Percentiles rank a stretch among this genome's conserved stretches.
These are phyloP conservation scores for Biancaea sappan DNA, from an alignment of 306 rosid species.

Conservation along the genomic window DNA sequence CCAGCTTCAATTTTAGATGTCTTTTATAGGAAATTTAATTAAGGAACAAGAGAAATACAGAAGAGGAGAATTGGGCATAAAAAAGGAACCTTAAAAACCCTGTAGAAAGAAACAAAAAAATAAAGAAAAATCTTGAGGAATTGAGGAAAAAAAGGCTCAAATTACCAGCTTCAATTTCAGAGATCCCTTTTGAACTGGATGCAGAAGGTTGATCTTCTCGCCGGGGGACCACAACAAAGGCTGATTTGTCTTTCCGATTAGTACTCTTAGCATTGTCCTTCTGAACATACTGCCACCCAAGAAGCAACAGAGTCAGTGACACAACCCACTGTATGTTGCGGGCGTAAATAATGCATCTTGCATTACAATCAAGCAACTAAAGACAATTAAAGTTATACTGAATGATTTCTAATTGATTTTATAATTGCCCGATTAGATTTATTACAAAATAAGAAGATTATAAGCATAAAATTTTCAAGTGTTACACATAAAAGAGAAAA, in stretches of 20 bases:
- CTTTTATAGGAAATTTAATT: background rate
- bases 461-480: slow-evolving; percentile 6
- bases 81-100: background rate
- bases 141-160: background rate
- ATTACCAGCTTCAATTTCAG: slow-evolving; percentile 61
- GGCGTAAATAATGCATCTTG: slow-evolving; percentile 6
- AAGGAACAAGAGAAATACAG: background rate
- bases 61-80: background rate
- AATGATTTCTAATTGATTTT: background rate
- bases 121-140: background rate
- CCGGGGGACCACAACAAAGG: slow-evolving; percentile 56
- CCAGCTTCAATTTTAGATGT: background rate
- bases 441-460: slow-evolving; percentile 12
- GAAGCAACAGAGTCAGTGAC: slow-evolving; percentile 29
- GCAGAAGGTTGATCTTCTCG: slow-evolving; percentile 63
- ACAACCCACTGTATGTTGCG: slow-evolving; percentile 15
- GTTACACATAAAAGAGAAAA: background rate
- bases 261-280: slow-evolving; percentile 65
- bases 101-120: background rate
- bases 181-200: slow-evolving; percentile 57
- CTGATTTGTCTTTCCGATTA: slow-evolving; percentile 68
- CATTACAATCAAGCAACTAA: slow-evolving; percentile 26
- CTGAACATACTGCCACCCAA: slow-evolving; percentile 75
- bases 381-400: background rate
- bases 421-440: background rate